A percentile compares a stretch with the other conserved stretches of the same genome.
Conservation (phyloP, 441 rosid genomes). For the Erysimum cheiri region DNA sequence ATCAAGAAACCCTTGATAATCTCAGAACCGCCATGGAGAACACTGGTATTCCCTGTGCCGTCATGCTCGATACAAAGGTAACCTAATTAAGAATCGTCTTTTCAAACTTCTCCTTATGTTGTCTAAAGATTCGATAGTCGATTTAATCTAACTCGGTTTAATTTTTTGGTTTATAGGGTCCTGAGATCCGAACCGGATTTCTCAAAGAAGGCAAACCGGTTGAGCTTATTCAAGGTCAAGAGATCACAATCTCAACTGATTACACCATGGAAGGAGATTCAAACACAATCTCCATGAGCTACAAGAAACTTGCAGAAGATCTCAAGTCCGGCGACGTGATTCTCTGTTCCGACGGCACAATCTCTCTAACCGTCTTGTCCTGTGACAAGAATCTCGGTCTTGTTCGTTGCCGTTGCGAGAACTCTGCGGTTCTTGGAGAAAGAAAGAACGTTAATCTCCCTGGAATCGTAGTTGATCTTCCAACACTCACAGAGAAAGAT, state of each 20-base stretch:
- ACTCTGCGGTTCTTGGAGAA: conserved; percentile 68
- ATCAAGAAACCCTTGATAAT: conserved; percentile 78
- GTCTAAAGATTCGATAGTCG: not conserved
- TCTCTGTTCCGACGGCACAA: conserved; percentile 71
- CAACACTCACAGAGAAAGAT: conserved; percentile 38
- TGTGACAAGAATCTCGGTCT: conserved; percentile 54
- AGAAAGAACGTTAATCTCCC: conserved; percentile 81
- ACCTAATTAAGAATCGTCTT: conserved; percentile 8
- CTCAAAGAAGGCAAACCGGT: conserved; percentile 62
- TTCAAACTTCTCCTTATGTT: not conserved
- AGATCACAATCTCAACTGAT: conserved; percentile 62
- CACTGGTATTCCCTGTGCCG: conserved; percentile 41
- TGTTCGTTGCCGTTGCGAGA: conserved; percentile 63
- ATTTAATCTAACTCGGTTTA: conserved; percentile 17
- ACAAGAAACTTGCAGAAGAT: conserved; percentile 65
- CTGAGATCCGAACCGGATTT: conserved; percentile 76
- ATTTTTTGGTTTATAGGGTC: conserved; percentile 51
- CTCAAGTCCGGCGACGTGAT: conserved; percentile 56
- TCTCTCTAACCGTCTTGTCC: conserved; percentile 55
- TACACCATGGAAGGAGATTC: conserved; percentile 66
- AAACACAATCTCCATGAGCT: conserved; percentile 63
- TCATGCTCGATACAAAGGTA: conserved; percentile 58
- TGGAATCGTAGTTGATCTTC: conserved; percentile 53
- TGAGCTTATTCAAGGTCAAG: conserved; percentile 57
- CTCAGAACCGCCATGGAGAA: conserved; percentile 41